Evolutionary conservation across 257 asterid genomes (phyloP).

Genomic region (Jacaranda copaia): DNA sequence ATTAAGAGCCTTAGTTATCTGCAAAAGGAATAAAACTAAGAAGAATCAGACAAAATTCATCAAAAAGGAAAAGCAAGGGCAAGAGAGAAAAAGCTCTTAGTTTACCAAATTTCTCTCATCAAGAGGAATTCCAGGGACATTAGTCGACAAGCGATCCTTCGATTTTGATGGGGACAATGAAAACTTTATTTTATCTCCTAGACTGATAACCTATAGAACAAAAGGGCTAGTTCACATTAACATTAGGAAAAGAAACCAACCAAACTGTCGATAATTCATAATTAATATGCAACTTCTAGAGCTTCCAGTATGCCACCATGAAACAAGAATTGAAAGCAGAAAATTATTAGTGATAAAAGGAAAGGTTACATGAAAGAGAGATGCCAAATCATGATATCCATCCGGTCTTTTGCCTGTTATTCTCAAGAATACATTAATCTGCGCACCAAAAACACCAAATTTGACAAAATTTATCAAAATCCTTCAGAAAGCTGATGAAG

Average conservation of each 20-base stretch:
- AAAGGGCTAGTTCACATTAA: conserved; percentile 33
- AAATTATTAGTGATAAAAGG: conserved; percentile 14
- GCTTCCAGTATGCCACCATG: conserved; percentile 20
- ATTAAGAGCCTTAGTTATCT: conserved; percentile 97
- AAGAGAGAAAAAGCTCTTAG: conserved; percentile 19
- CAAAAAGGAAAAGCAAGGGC: neutral
- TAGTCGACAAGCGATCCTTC: conserved; percentile 77
- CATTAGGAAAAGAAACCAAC: neutral
- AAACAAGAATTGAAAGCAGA: neutral
- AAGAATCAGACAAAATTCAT: neutral
- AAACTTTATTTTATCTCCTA: conserved; percentile 89
- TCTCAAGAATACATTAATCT: conserved; percentile 82
- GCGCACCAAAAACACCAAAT: conserved; percentile 33
- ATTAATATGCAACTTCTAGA: neutral
- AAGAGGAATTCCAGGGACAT: conserved; percentile 85
- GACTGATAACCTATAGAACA: conserved; percentile 79
- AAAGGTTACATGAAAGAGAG: conserved; percentile 81
- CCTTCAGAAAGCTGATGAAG: neutral
- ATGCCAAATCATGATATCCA: conserved; percentile 88
- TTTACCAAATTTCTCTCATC: conserved; percentile 82
- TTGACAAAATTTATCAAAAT: neutral
- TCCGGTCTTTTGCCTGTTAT: conserved; percentile 77
- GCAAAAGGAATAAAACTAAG: conserved; percentile 39
- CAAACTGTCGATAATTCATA: neutral
- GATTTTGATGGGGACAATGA: conserved; percentile 86